Evolutionary conservation across 345 rosid genomes (phyloP).

Genomic region (Dovyalis caffra): DNA sequence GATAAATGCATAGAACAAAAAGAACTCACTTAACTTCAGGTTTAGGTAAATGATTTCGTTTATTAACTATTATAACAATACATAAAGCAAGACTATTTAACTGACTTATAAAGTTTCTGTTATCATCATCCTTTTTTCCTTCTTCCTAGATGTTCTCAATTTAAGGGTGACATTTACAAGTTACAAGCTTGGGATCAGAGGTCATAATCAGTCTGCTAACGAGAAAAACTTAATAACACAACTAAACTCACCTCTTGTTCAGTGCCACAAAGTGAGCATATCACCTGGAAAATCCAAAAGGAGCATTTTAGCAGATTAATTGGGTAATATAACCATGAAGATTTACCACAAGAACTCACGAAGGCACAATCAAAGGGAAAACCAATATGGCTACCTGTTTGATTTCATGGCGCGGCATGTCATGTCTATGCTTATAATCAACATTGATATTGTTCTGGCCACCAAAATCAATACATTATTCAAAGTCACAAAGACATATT

Average conservation of each 20-base stretch:
- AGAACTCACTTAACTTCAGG: background rate
- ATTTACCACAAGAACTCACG: background rate
- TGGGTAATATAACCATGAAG: background rate
- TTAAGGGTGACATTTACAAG: background rate
- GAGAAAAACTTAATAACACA: background rate
- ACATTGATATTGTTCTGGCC: conserved; percentile 59
- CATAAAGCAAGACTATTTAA: background rate
- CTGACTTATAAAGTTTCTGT: background rate
- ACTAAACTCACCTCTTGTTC: conserved; percentile 67
- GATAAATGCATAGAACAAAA: background rate
- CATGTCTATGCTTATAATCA: conserved; percentile 66
- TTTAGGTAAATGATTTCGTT: background rate
- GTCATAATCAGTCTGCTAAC: too few species aligned
- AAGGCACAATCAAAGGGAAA: background rate
- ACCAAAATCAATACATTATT: background rate
- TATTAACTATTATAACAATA: background rate
- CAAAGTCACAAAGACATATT: background rate
- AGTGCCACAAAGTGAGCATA: conserved; percentile 79
- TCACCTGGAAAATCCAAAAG: conserved; percentile 40
- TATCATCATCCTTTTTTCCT: too few species aligned
- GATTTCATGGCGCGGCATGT: conserved; percentile 74
- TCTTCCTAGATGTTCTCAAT: background rate
- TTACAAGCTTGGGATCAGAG: background rate
- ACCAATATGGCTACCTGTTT: conserved; percentile 43
- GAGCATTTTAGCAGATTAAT: background rate